Base-by-base conservation (phyloP, 805 yeast genomes). In the Candida pini region DNA sequence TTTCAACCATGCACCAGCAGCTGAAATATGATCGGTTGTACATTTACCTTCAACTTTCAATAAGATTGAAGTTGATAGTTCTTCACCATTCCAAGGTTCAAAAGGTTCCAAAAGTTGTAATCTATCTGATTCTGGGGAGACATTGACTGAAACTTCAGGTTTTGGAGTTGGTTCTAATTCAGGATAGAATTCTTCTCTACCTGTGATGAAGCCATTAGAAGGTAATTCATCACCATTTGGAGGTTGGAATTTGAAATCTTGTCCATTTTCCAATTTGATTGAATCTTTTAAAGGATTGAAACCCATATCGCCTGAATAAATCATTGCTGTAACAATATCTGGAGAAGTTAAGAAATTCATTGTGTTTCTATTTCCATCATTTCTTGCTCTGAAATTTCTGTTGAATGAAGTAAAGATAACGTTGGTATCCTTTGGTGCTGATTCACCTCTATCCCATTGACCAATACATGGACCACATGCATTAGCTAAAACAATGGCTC, bases 401-500 rank as follows among this genome's bases (percentile, higher is more conserved):
- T 90, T 90, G 81, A 85, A 90, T 43, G 96, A 87, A 27, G 97
- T 85, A 56, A 90, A 90, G 65, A 90, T 90, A 54, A 97, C 90
- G 76, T 90, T 90, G 69, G 86, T 83, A 65, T 85, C 95, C 74
- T 85, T 87, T 72, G 85, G 79, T 63, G 86, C 78, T 62, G 85
- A 89, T 56, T 73, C 83, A 30, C 65, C 65, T 68, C 97, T 83
- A 64, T 89, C 96, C 97, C 97, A 90, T 73, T 90, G 97, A 58
- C 97, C 97, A 60, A 89, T 89, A 76, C 97, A 89, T 60, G 97
- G 97, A 58, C 97, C 97, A 74, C 97, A 90, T 40, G 97, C 97
- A 61, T 90, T 90, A 43, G 97, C 97, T 59, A 90, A 71, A 36
- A 90, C 97, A 42, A 81, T 74, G 62, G 95, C 97, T 51, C 97